Conservation (phyloP, 148 eudicot genomes). For the Camellia sinensis region DNA sequence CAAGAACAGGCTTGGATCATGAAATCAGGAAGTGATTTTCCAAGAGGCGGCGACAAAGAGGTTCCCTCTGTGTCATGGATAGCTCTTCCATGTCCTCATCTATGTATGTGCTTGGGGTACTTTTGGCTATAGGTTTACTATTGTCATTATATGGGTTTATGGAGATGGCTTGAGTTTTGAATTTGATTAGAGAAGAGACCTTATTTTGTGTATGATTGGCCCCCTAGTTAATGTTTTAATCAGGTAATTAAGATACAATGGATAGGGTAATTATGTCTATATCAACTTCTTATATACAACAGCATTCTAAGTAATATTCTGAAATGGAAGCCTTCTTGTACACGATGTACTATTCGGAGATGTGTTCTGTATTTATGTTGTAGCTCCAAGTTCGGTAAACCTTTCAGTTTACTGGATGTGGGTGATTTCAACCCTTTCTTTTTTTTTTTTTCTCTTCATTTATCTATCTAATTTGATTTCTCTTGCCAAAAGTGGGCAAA, state of each 20-base stretch:
- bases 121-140: conserved; percentile 27
- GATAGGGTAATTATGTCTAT: not conserved
- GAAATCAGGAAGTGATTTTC: conserved; percentile 7
- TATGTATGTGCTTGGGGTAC: conserved; percentile 35
- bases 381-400: too few relatives aligned
- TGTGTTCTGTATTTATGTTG: too few relatives aligned
- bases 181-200: not conserved
- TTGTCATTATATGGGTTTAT: conserved; percentile 38
- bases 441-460: too few relatives aligned
- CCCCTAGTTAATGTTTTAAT: not conserved
- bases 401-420: too few relatives aligned
- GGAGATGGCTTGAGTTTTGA: conserved; percentile 25
- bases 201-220: not conserved
- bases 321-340: too few relatives aligned
- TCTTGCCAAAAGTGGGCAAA: too few relatives aligned
- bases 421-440: too few relatives aligned
- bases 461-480: too few relatives aligned
- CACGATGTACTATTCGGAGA: too few relatives aligned
- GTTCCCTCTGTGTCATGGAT: conserved; percentile 3
- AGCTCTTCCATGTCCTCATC: conserved; percentile 8
- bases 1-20: not conserved
- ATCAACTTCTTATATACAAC: not conserved
- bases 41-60: not conserved
- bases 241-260: not conserved
- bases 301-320: too few relatives aligned